phyloP scores from a whole-genome alignment of 768 basidiomycete species.

The Kwoniella shandongensis region DNA sequence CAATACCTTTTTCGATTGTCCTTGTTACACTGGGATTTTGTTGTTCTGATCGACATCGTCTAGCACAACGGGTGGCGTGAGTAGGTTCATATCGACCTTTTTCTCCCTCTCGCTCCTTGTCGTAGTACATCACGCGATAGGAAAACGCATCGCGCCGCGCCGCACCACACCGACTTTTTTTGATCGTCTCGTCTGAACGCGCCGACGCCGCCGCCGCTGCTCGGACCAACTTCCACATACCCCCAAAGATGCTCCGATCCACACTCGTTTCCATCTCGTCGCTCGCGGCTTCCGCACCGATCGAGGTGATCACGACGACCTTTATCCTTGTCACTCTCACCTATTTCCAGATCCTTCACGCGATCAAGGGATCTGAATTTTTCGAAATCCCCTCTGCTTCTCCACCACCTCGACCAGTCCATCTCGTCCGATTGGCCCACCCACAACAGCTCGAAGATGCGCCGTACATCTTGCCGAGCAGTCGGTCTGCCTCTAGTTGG shows the following conservation, averaged over 20 bases:
- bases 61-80: no score
- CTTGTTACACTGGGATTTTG: no score
- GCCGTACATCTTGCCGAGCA: conserved; percentile 18
- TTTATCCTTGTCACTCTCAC: conserved; percentile 86
- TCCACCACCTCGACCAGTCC: conserved; percentile 33
- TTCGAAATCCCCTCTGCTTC: conserved; percentile 36
- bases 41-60: no score
- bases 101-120: no score
- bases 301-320: conserved; percentile 85
- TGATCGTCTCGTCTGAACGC: no score
- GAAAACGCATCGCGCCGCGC: no score
- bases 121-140: no score
- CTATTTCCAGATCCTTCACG: conserved; percentile 88
- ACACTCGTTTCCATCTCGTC: conserved; percentile 44
- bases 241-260: conserved; percentile 33
- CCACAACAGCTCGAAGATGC: conserved; percentile 22
- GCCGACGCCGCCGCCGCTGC: no score
- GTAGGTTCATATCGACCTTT: no score
- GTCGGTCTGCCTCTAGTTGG: conserved; percentile 7
- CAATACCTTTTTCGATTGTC: no score
- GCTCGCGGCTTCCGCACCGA: conserved; percentile 52
- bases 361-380: conserved; percentile 78
- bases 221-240: not conserved
- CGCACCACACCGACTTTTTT: no score
- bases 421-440: conserved; percentile 37